phyloP scores from a whole-genome alignment of 2,329 filamentous ascomycete species.

The Aspergillus candidus region DNA sequence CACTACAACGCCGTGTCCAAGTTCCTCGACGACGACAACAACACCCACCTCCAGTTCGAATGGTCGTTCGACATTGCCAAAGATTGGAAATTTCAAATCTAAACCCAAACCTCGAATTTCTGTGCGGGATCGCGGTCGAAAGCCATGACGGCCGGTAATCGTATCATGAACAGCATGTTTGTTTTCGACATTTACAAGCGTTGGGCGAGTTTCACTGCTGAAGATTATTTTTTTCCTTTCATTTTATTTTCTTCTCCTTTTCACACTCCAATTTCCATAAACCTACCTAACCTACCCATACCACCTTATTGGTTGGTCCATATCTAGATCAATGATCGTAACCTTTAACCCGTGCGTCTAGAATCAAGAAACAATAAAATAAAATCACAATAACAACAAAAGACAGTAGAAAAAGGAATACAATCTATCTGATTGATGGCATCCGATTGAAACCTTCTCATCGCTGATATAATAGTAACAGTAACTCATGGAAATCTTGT shows the following conservation, averaged over 20 bases:
- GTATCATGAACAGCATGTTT: slow-evolving; percentile 20
- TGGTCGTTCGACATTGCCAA: slow-evolving; percentile 97
- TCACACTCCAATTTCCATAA: background rate
- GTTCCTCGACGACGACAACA: slow-evolving; percentile 93
- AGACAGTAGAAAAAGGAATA: too few relatives aligned
- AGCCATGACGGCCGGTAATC: slow-evolving; percentile 6
- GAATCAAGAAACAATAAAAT: too few relatives aligned
- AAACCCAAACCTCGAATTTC: slow-evolving; percentile 11
- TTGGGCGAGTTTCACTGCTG: slow-evolving; percentile 21
- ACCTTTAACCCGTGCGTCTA: too few relatives aligned
- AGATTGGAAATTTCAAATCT: slow-evolving; percentile 68
- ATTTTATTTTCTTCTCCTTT: slow-evolving; percentile 11
- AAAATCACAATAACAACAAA: too few relatives aligned
- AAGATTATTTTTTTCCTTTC: slow-evolving; percentile 5
- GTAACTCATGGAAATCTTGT: too few relatives aligned
- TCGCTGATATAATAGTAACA: too few relatives aligned
- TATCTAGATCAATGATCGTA: too few relatives aligned
- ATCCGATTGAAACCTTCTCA: too few relatives aligned
- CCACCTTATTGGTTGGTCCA: too few relatives aligned
- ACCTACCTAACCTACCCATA: too few relatives aligned
- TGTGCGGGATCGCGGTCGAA: slow-evolving; percentile 12
- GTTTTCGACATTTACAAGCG: slow-evolving; percentile 22
- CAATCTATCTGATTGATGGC: too few relatives aligned
- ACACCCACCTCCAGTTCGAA: slow-evolving; percentile 83
- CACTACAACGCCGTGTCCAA: slow-evolving; percentile 84